Conservation (phyloP, 306 rosid genomes). For the Cucurbita maxima region DNA sequence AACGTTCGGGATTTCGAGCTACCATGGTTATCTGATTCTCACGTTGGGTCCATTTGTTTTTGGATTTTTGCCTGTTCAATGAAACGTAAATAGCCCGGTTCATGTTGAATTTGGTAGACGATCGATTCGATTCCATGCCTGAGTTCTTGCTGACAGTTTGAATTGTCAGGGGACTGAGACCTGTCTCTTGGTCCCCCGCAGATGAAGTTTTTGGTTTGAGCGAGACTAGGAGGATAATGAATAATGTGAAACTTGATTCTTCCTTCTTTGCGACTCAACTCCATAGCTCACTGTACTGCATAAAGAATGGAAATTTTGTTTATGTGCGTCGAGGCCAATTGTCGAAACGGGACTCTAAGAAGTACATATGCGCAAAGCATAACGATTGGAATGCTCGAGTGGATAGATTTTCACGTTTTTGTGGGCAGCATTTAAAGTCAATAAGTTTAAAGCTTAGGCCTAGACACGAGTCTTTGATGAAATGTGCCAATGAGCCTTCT, state of each 20-base stretch:
- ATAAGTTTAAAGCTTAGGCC: conserved; percentile 30
- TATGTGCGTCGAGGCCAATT: conserved; percentile 16
- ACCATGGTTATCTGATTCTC: not conserved
- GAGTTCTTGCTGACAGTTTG: conserved; percentile 7
- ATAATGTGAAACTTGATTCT: conserved; percentile 27
- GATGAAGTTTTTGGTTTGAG: conserved; percentile 19
- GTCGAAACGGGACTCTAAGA: conserved; percentile 20
- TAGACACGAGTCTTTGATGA: conserved; percentile 31
- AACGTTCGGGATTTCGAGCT: not conserved
- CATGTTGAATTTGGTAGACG: not conserved
- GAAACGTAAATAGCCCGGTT: not conserved
- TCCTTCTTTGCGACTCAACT: conserved; percentile 43
- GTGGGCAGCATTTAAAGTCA: conserved; percentile 48
- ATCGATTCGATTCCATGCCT: conserved; percentile 14
- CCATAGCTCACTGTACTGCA: conserved; percentile 23
- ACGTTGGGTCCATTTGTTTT: not conserved
- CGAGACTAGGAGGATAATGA: conserved; percentile 37
- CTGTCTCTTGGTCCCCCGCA: conserved; percentile 39
- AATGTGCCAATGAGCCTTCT: conserved; percentile 46
- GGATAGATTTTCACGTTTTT: conserved; percentile 40
- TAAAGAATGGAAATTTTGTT: conserved; percentile 19
- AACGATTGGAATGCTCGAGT: conserved; percentile 33
- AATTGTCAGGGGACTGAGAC: conserved; percentile 35
- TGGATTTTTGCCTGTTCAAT: not conserved
- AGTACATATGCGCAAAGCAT: conserved; percentile 30